Conservation (phyloP, 345 rosid genomes). For the Lepidium sativum region DNA sequence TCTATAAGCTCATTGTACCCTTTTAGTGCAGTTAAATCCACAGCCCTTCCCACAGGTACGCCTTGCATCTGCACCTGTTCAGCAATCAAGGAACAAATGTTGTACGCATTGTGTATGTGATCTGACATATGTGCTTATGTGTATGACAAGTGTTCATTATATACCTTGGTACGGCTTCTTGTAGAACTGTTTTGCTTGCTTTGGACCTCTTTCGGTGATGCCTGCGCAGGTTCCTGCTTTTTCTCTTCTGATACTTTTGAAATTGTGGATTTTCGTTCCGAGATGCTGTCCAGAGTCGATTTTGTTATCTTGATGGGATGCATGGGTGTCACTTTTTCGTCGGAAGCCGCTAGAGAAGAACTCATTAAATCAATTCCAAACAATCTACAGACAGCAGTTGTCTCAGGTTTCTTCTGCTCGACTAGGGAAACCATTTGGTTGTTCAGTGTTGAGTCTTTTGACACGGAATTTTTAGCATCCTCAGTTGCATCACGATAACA, state of each 20-base stretch:
- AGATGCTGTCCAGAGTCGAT: slow-evolving; percentile 34
- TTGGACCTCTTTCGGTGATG: slow-evolving; percentile 52
- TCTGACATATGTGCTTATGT: neutral
- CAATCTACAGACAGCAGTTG: slow-evolving; percentile 40
- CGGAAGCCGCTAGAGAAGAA: slow-evolving; percentile 23
- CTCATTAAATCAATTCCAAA: slow-evolving; percentile 73
- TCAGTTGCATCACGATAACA: slow-evolving; percentile 38
- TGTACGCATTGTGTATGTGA: neutral
- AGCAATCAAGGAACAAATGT: neutral
- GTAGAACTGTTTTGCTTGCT: slow-evolving; percentile 42
- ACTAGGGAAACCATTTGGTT: slow-evolving; percentile 30
- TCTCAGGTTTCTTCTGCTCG: slow-evolving; percentile 46
- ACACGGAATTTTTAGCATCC: slow-evolving; percentile 28
- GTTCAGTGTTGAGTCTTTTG: slow-evolving; percentile 33
- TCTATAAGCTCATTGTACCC: slow-evolving; percentile 65
- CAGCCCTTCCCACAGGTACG: slow-evolving; percentile 81
- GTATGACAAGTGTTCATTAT: slow-evolving; percentile 17
- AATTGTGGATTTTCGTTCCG: slow-evolving; percentile 48
- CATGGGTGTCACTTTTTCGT: slow-evolving; percentile 33
- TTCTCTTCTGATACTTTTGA: slow-evolving; percentile 44
- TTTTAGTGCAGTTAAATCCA: slow-evolving; percentile 52
- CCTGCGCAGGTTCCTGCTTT: slow-evolving; percentile 40
- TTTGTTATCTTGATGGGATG: slow-evolving; percentile 28
- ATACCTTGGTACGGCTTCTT: slow-evolving; percentile 67
- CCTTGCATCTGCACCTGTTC: slow-evolving; percentile 92